Base-by-base conservation (phyloP, 1,284 basidiomycete genomes). In the Spongiforma sp. region DNA sequence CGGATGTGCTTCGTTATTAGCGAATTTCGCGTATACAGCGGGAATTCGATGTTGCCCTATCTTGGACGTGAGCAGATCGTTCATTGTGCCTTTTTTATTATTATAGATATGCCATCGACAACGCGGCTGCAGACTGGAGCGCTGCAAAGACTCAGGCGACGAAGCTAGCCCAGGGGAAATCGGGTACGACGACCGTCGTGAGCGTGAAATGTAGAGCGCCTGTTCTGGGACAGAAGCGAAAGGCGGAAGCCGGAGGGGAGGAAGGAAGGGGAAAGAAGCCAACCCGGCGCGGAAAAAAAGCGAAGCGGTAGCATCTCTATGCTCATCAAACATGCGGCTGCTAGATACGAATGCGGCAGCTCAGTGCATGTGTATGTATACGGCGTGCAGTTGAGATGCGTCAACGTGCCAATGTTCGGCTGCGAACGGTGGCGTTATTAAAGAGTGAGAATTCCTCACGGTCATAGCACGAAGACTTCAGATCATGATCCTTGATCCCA, bases 91-190 rank as follows among this genome's bases (percentile, higher is more conserved):
- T 33, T 39, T 8, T n/a, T n/a, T n/a, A n/a, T n/a, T n/a, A n/a
- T n/a, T n/a, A n/a, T 32, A 95, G 93, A 77, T 96, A 87, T 77
- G 91, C 93, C 24, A 94, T 97, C 67, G 85, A 91, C 69, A 86
- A 89, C 68, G 77, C 82, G 0, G 81, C 84, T 32, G 82, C 86
- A 57, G 93, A 96, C 75, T 96, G 94, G 89, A 82, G 82, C 43
- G 76, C 79, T 28, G 94, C 92, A 3, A 89, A 94, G 73, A 82
- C 84, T 28, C 92, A 94, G 74, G 88, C 95, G 9, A 75, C 83
- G 33, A 79, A 81, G 53, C 72, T 85, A 19, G 79, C 83, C 12
- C 77, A 77, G 36, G 82, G 77, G 63, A 82, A 80, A 54, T 83
- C 84, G 43, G 79, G 85, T 46, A 84, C 32, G 1, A 24, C 85